Base-by-base conservation (phyloP, 2,329 filamentous ascomycete genomes). In the Pestalotiopsis sp. region DNA sequence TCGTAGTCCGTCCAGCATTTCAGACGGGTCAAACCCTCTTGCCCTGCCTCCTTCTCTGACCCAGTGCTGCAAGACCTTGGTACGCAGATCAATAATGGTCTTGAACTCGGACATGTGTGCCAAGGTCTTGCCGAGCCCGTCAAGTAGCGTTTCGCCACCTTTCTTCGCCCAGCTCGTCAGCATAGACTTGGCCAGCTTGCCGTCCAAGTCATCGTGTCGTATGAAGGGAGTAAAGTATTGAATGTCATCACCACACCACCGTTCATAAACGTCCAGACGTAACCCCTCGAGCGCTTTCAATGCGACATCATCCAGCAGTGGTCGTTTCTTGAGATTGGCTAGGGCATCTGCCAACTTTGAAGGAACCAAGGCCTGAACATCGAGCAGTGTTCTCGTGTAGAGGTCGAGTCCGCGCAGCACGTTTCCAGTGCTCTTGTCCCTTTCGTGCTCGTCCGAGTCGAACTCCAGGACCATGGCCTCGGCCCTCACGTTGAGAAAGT, bases 211-310 rank as follows among this genome's bases (percentile, higher is more conserved):
- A 72, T 95, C 93, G 74, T 97, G 91, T 38, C 93, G 90, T 45
- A 97, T 92, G 82, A 94, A 97, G 0, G 95, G 95, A 0, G 91
- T 95, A 76, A 97, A 98, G 72, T 92, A 92, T 61, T 88, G 89
- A 57, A 97, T 92, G 69, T 97, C 93, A 7, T 94, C 90, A 20
- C 92, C 87, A 71, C 96, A 92, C 92, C 94, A 97, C 23, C 87
- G 86, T 71, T 91, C 89, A 74, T 93, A 90, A 11, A 96, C 81
- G 75, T 97, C 94, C 31, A 98, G 82, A 45, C 92, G 88, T 13
- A 97, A 81, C 17, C 91, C 91, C 71, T 93, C 89, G 1, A 96
- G 79, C 1, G 82, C 80, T 66, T 87, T 86, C 20, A 98, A 82
- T 1, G 90, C 85, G 1, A 86, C 80, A 76, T 97, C 93, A n/a